Evolutionary conservation across 164 flowering plant genomes (phyloP), one percentile per base, ranked within the genome.

Genomic region (Chimonanthus praecox): DNA sequence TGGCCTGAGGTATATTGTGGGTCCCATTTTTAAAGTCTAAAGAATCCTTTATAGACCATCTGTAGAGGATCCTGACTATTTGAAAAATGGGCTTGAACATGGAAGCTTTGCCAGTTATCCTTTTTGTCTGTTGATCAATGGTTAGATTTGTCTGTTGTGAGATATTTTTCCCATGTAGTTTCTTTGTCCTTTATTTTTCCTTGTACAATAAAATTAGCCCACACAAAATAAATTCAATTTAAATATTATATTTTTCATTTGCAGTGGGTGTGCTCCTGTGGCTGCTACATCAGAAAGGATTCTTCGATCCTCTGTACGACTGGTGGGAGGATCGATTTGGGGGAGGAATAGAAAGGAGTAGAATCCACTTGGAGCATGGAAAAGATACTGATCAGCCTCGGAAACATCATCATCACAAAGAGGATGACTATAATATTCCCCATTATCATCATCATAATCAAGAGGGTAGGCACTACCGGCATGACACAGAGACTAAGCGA

Each of bases 241-340:
- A 5, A 21, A 20, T 20, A 7, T 16, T n/a, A 64, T 68, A 2
- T 45, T 76, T 18, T 46, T 13, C 48, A 65, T 49, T 75, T 83
- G 83, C 94, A 92, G 98, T 85, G 78, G 68, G 85, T 60, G 87
- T 93, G 75, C 80, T 94, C 18, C 75, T 90, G 6, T 93, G 98
- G 96, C 92, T 93, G 79, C 82, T 91, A 74, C 97, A 91, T 83
- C 90, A 93, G 72, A 92, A 91, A 65, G 93, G 97, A 72, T 66
- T 91, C 44, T 90, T 95, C 79, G 97, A 93, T 78, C 96, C 93
- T 48, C 73, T 92, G 54, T 88, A 90, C 71, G 97, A 92, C 74
- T 92, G 97, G 97, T 92, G 94, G 93, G 97, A 92, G 49, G 96
- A 90, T 75, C 85, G 79, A 68, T 73, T 82, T 70, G 72, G 68